Base-by-base conservation (phyloP, 2,329 filamentous ascomycete species). In the Amauroascus niger region DNA sequence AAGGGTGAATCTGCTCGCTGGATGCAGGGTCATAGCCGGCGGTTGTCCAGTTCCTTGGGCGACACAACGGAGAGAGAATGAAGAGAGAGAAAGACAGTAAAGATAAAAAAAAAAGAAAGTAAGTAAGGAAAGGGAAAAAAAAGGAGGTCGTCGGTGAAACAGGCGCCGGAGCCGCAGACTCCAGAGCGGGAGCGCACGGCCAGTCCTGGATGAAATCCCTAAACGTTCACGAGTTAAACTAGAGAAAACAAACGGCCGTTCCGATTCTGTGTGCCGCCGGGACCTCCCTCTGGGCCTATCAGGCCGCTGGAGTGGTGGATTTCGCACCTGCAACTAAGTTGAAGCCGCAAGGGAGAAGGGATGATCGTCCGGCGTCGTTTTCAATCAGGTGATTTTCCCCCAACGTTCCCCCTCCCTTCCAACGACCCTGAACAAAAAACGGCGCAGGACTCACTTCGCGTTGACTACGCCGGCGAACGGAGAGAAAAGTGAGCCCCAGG, bases 371-470 rank as follows among this genome's bases (percentile, higher is more conserved):
- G 50, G 50, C 30, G 43, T 30, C 41, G n/a, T 11, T 28, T 39
- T 47, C 32, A 53, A 32, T 53, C 43, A 53, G 32, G 50, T 53
- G 50, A 53, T 48, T 46, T n/a, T n/a, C n/a, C n/a, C n/a, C n/a
- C n/a, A n/a, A n/a, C n/a, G n/a, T n/a, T n/a, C n/a, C n/a, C n/a
- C n/a, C n/a, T n/a, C n/a, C n/a, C n/a, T n/a, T n/a, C n/a, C n/a
- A n/a, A n/a, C n/a, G n/a, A n/a, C n/a, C n/a, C n/a, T n/a, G n/a
- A n/a, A n/a, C n/a, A n/a, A n/a, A n/a, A n/a, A n/a, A n/a, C n/a
- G n/a, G n/a, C n/a, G n/a, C n/a, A n/a, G n/a, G n/a, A n/a, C n/a
- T n/a, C n/a, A n/a, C n/a, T n/a, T n/a, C n/a, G n/a, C n/a, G n/a
- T n/a, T n/a, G n/a, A n/a, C n/a, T n/a, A n/a, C n/a, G n/a, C n/a